A percentile compares a stretch with the other conserved stretches of the same genome.
phyloP scores from a whole-genome alignment of 495 filamentous ascomycete species.

The Hypoxylon intermedium region DNA sequence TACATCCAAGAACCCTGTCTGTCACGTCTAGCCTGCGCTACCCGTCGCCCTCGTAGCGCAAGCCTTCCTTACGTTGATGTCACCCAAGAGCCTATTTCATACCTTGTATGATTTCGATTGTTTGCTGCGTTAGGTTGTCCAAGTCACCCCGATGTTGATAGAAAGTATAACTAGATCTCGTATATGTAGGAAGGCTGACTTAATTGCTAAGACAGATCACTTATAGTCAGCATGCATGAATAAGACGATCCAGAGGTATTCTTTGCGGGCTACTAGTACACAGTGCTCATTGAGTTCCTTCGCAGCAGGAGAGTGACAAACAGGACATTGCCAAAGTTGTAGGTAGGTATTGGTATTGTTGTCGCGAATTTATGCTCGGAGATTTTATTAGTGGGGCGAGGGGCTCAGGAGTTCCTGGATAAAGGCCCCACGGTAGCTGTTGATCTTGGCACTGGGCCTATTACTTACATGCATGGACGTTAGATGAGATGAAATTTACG shows the following conservation, averaged over 20 bases:
- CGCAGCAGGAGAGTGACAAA: neutral
- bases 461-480: conserved; percentile 8
- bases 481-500: no score
- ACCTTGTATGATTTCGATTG: neutral
- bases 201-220: no score
- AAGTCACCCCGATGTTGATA: no score
- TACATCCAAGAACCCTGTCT: conserved; percentile 35
- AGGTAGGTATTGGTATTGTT: neutral
- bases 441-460: conserved; percentile 2
- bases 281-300: no score
- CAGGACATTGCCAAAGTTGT: no score
- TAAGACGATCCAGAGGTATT: no score
- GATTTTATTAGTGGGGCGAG: conserved; percentile 35
- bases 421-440: conserved; percentile 21
- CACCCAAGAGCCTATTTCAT: conserved; percentile 2
- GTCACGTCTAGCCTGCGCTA: conserved; percentile 7
- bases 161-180: no score
- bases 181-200: no score
- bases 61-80: no score
- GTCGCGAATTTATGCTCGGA: conserved; percentile 24
- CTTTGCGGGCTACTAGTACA: no score
- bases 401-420: conserved; percentile 23
- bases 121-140: no score
- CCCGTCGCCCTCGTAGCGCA: neutral
- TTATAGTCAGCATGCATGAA: no score